phyloP scores from a whole-genome alignment of 192 early-diverging fungal species.

The Rhizoclosmatium globosum region DNA sequence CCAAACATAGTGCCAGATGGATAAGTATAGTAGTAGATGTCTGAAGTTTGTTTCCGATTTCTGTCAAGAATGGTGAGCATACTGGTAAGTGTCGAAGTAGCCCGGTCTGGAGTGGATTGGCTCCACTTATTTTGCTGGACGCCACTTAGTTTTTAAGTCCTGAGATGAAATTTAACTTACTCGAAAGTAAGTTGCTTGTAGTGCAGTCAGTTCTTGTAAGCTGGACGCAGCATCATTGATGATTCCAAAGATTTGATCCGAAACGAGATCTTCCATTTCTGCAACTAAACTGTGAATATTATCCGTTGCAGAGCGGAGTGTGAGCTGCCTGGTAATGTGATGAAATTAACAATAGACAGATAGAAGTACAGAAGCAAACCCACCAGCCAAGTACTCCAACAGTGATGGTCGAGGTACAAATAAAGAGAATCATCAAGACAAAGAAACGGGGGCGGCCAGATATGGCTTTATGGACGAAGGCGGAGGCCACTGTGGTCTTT shows the following conservation, averaged over 20 bases:
- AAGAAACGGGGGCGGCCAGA: background rate
- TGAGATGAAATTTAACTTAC: background rate
- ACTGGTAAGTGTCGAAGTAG: background rate
- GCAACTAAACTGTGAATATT: background rate
- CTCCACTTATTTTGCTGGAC: slow-evolving; percentile 1
- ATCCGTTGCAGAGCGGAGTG: background rate
- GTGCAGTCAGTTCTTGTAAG: background rate
- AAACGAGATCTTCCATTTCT: background rate
- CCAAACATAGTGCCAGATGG: background rate
- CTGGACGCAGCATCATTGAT: background rate
- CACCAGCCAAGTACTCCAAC: background rate
- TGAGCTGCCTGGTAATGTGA: background rate
- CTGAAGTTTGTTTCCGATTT: background rate
- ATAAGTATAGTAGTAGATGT: background rate
- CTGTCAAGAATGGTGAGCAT: background rate
- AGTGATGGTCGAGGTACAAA: background rate
- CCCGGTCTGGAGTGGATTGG: background rate
- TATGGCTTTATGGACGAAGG: background rate
- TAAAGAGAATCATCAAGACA: background rate
- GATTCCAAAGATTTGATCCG: background rate
- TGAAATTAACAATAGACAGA: background rate
- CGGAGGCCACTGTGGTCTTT: background rate
- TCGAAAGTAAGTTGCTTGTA: background rate
- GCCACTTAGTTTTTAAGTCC: background rate
- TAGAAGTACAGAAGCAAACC: background rate